Conservation (phyloP, 169 alveolate genomes). For the Plasmodium billcollinsi region DNA sequence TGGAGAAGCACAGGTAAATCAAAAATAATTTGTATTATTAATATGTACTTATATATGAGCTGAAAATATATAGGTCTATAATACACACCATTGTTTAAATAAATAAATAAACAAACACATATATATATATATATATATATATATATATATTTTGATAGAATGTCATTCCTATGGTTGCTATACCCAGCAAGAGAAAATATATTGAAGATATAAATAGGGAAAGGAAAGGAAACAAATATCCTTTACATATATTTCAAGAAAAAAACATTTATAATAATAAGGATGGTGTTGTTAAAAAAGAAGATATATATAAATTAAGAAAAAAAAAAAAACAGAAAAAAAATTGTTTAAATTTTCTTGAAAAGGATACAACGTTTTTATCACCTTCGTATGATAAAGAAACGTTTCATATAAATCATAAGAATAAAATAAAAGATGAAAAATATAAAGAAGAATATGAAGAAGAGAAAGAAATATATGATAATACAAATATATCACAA, state of each 20-base stretch:
- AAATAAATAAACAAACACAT: not conserved
- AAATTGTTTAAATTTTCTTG: constrained; percentile 37
- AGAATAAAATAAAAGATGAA: not conserved
- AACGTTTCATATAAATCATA: not conserved
- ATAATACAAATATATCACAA: not conserved
- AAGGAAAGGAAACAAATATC: not conserved
- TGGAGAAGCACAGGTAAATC: constrained; percentile 27
- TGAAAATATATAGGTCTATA: not conserved
- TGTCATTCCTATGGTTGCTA: constrained; percentile 58
- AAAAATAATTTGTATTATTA: not conserved
- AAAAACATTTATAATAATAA: not conserved
- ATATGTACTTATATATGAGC: not conserved
- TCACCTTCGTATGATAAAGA: not conserved
- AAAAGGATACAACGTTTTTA: constrained; percentile 1
- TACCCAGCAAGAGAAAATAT: constrained; percentile 59
- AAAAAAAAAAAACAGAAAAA: constrained; percentile 14
- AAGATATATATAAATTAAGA: not conserved
- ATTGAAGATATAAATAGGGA: constrained; percentile 3
- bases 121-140: not conserved
- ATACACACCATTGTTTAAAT: not conserved
- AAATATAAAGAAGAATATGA: not conserved
- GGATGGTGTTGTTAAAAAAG: not conserved
- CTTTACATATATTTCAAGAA: not conserved
- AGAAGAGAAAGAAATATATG: not conserved
- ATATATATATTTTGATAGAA: constrained; percentile 24